Evolutionary conservation across 345 rosid species (phyloP).

Genomic region (Eucalyptus victrix): DNA sequence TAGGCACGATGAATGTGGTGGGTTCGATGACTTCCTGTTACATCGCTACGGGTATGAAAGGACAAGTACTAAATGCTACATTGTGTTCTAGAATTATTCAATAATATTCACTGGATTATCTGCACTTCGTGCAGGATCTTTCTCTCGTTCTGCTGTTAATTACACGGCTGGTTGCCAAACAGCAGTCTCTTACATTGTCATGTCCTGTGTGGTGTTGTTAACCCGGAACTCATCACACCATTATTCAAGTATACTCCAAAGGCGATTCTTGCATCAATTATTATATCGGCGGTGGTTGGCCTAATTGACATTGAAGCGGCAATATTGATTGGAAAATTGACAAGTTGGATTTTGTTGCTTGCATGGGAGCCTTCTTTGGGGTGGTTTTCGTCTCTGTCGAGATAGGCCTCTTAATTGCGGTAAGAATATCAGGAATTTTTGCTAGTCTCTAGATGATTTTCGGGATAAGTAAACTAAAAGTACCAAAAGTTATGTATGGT

Average conservation of each 20-base stretch:
- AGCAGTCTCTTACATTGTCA: slow-evolving; percentile 64
- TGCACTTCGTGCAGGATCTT: slow-evolving; percentile 30
- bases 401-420: slow-evolving; percentile 62
- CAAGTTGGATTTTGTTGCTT: slow-evolving; percentile 63
- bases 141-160: slow-evolving; percentile 81
- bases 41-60: slow-evolving; percentile 15
- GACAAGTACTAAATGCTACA: not conserved
- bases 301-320: slow-evolving; percentile 44
- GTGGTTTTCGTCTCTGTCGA: slow-evolving; percentile 60
- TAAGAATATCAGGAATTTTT: not conserved
- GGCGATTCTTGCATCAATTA: slow-evolving; percentile 61
- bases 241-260: slow-evolving; percentile 68
- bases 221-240: slow-evolving; percentile 49
- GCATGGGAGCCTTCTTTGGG: slow-evolving; percentile 77
- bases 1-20: slow-evolving; percentile 30
- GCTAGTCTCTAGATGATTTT: not conserved
- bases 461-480: too few relatives aligned
- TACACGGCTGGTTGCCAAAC: slow-evolving; percentile 77
- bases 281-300: slow-evolving; percentile 57
- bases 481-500: too few relatives aligned
- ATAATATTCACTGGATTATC: not conserved
- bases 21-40: slow-evolving; percentile 35
- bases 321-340: slow-evolving; percentile 63
- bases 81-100: not conserved
- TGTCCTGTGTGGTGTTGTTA: slow-evolving; percentile 53